Evolutionary conservation across 495 filamentous ascomycete species (phyloP), one percentile per base, ranked within the genome.

Genomic region (Hyphodiscus hymeniophilus): DNA sequence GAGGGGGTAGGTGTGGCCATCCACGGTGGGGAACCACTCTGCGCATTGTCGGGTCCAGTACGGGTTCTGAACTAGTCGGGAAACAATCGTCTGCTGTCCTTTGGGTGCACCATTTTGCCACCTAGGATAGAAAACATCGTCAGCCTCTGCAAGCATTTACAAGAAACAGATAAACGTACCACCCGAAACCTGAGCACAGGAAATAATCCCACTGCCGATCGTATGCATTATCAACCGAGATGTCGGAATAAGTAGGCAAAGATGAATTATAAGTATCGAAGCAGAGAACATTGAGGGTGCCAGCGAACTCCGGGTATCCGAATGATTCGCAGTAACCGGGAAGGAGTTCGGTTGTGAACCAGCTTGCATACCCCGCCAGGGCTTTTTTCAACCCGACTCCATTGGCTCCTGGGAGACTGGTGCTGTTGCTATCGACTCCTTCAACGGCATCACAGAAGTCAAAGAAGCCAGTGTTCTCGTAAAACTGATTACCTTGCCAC

Each of bases 121-220:
- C n/a, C n/a, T n/a, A n/a, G n/a, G n/a, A n/a, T n/a, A n/a, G n/a
- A n/a, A 28, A 28, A 28, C 4, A 5, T 28, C 10, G 26, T 28
- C 10, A 28, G 10, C 26, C 10, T 5, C 4, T 28, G 26, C 26
- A 4, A 5, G 26, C 26, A 28, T 28, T 28, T n/a, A n/a, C 26
- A 28, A 28, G 26, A 28, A 4, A 28, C 10, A 28, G 10, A 28
- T 28, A 28, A 4, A 73, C 69, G 50, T 79, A 74, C 71, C 74
- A 82, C 54, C 73, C 79, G 48, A 64, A 73, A 39, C 80, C 69
- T 0, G 81, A 79, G 67, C 81, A 84, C 67, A 78, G 76, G 83
- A 50, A 68, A 82, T 31, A 79, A 63, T 59, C 60, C 80, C 80
- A 85, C 49, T 84, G 80, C 12, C 76, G 64, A 61, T 83, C 66